A percentile compares a stretch with the other conserved stretches of the same genome.
phyloP scores from a whole-genome alignment of 176 grass and related monocot species.

The Ensete ventricosum region DNA sequence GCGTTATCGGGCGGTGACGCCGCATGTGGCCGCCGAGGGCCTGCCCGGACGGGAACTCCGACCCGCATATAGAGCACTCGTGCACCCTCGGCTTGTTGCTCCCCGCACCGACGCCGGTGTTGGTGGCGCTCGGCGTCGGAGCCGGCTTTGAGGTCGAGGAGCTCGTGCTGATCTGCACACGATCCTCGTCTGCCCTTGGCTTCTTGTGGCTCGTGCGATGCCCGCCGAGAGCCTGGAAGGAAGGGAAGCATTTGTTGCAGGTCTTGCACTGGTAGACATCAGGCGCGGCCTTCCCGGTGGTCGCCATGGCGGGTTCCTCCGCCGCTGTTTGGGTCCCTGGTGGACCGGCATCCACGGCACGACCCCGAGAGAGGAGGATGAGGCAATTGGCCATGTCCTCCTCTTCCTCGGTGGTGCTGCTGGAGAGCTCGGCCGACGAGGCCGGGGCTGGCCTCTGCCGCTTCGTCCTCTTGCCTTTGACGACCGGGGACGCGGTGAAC shows the following conservation, averaged over 20 bases:
- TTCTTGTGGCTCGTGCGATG: slow-evolving; percentile 96
- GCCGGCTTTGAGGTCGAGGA: not conserved
- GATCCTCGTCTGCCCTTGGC: slow-evolving; percentile 20
- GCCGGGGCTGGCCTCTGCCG: not conserved
- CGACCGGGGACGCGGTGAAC: not conserved
- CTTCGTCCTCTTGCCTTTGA: slow-evolving; percentile 16
- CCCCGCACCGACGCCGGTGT: not conserved
- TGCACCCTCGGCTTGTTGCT: slow-evolving; percentile 3
- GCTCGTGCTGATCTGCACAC: not conserved
- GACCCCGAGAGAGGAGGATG: slow-evolving; percentile 7
- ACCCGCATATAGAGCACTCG: slow-evolving; percentile 12
- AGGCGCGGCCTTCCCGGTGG: not conserved
- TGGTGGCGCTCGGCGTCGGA: not conserved
- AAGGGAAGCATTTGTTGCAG: slow-evolving; percentile 12
- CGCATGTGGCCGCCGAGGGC: slow-evolving; percentile 16
- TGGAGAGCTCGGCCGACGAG: slow-evolving; percentile 6
- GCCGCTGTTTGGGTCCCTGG: not conserved
- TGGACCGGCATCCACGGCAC: not conserved
- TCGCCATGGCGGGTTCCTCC: slow-evolving; percentile 10
- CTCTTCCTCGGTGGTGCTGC: slow-evolving; percentile 11
- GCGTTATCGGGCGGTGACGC: slow-evolving; percentile 1
- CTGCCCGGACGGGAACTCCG: slow-evolving; percentile 12
- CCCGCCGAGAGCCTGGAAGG: slow-evolving; percentile 89
- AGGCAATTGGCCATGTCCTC: slow-evolving; percentile 22
- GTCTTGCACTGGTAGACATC: slow-evolving; percentile 21